Base-by-base conservation (phyloP, 2,329 filamentous ascomycete genomes). In the Colletotrichum tofieldiae region DNA sequence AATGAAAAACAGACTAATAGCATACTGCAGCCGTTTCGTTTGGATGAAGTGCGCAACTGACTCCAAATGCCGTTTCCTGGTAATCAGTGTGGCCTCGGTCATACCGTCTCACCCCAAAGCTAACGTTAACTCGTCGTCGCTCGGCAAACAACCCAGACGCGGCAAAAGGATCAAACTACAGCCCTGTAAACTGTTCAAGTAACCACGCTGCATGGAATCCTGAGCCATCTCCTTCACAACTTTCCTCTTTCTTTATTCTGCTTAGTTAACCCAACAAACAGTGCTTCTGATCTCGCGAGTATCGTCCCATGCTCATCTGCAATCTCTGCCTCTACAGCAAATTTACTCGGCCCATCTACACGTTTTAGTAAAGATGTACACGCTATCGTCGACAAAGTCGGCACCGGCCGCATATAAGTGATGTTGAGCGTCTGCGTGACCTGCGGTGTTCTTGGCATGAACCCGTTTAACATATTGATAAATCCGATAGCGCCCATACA, bases 371-470 rank as follows among this genome's bases (percentile, higher is more conserved):
- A 18, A n/a, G 58, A 5, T 18, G 58, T 60, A 29, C 39, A 45
- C 18, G 39, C 58, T 16, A 60, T 14, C 39, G 58, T 60, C 58
- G 41, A 23, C 29, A 60, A 35, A 0, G 45, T 51, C 9, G 43
- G 41, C 43, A 66, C 64, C 16, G 54, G 32, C 43, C 55, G 52
- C 18, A 58, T 29, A 7, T 66, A 66, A 16, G 55, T 59, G 14
- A 66, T 29, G 2, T 23, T 32, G 9, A 59, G 16, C 18, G 41
- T 66, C 54, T 45, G 11, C 1, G 54, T 66, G 6, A 66, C 64
- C 35, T 66, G 64, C 4, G 43, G 32, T 0, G 41, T 43, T 32
- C 32, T 32, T 5, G 45, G 41, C 64, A 60, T 49, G 3, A 49
- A 3, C 2, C 54, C 64, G 18, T 39, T 32, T 43, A 60, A 51